Evolutionary conservation across 371 early-diverging fungal species (phyloP), one percentile per base, ranked within the genome.

Genomic region (Syncephalastrum sp.): DNA sequence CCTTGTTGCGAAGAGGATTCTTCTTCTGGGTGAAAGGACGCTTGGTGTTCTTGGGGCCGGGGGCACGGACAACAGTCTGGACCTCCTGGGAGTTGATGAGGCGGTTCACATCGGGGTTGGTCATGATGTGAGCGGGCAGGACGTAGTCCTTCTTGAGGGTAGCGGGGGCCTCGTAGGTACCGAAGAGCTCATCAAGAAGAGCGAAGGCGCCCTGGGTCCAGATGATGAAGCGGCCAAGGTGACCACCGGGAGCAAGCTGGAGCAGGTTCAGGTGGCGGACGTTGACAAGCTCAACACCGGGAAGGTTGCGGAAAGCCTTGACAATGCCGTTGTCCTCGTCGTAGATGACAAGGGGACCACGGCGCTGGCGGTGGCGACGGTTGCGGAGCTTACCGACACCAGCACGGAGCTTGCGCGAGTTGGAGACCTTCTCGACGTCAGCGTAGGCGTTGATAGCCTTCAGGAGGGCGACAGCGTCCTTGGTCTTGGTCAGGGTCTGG

Each of bases 381-480:
- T 98, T 98, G 76, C 99, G 91, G 82, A 96, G 81, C 91, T 99
- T 99, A 70, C 99, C 99, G 66, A 91, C 88, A 82, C 99, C 99
- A 74, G 96, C 96, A 78, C 99, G 96, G 74, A 99, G 83, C 81
- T 91, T 94, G 82, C 95, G 96, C 66, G 95, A 92, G 87, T 90
- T 90, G 83, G 92, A 87, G 67, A 98, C 99, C 89, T 94, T 97
- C 79, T 91, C 90, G 29, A 99, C 91, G 78, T 99, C 99, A 60
- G 87, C 84, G 75, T 91, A 93, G 68, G 99, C 96, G 77, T 95
- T 86, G 78, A 99, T 67, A 61, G 93, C 82, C 86, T 94, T 92
- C 67, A 99, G 86, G 64, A 99, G 74, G 38, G 87, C 85, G 60
- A 98, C 85, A 62, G 99, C 99, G 56, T 92, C 93, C 89, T 96